Conservation (phyloP, 176 grass and related monocot genomes). For the Eleusine coracana region DNA sequence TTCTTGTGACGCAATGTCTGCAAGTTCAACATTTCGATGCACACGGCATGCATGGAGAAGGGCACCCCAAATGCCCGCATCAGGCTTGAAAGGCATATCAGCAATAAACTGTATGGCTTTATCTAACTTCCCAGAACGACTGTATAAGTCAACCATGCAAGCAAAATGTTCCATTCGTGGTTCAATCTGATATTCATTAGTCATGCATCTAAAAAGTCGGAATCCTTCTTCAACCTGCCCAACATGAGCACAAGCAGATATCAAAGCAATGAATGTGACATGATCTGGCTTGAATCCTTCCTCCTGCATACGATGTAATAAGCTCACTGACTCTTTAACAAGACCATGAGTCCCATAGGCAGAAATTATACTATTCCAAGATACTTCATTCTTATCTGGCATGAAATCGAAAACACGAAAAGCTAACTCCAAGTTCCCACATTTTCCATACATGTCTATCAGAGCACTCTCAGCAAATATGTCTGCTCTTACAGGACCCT, state of each 20-base stretch:
- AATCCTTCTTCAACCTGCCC: slow-evolving; percentile 75
- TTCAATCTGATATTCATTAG: slow-evolving; percentile 53
- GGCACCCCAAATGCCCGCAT: slow-evolving; percentile 88
- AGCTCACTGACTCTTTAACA: slow-evolving; percentile 62
- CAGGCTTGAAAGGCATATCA: slow-evolving; percentile 73
- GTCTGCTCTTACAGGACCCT: slow-evolving; percentile 57
- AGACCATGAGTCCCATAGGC: slow-evolving; percentile 84
- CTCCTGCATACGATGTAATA: slow-evolving; percentile 69
- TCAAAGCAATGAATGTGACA: slow-evolving; percentile 85
- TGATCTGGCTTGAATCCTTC: slow-evolving; percentile 66
- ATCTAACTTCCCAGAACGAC: slow-evolving; percentile 68
- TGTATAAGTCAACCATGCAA: slow-evolving; percentile 83
- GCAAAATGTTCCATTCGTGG: slow-evolving; percentile 81
- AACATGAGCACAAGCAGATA: slow-evolving; percentile 81
- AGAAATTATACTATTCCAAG: slow-evolving; percentile 93
- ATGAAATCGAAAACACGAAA: slow-evolving; percentile 68
- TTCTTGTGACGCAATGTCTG: slow-evolving; percentile 66
- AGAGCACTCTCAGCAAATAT: slow-evolving; percentile 76
- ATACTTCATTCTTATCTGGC: slow-evolving; percentile 74
- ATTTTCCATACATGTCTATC: slow-evolving; percentile 91
- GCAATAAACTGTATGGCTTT: slow-evolving; percentile 66
- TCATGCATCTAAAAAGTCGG: slow-evolving; percentile 64
- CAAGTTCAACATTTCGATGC: slow-evolving; percentile 69
- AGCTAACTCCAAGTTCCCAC: slow-evolving; percentile 70
- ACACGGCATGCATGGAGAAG: slow-evolving; percentile 77